A percentile compares a stretch with the other conserved stretches of the same genome.
phyloP scores from a whole-genome alignment of 192 early-diverging fungal genomes.

The Podila epicladia region DNA sequence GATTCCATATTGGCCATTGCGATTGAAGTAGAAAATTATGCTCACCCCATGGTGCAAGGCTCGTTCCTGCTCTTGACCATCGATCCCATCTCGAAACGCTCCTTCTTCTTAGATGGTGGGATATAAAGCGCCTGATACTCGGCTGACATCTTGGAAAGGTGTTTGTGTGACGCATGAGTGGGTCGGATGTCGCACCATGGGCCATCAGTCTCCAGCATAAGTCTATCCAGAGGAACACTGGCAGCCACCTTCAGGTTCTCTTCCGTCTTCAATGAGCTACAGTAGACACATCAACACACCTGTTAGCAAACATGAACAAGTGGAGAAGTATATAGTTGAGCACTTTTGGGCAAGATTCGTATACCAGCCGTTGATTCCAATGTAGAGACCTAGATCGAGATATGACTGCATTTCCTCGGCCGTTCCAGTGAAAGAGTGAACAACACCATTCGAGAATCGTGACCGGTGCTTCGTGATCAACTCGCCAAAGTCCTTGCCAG shows the following conservation, averaged over 20 bases:
- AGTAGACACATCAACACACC: not conserved
- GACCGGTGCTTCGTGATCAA: conserved; percentile 68
- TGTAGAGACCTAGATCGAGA: conserved; percentile 78
- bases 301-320: not conserved
- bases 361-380: conserved; percentile 96
- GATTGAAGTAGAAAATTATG: not conserved
- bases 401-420: conserved; percentile 69
- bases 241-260: conserved; percentile 82
- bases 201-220: conserved; percentile 95
- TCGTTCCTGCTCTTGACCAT: conserved; percentile 89
- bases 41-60: conserved; percentile 77
- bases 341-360: not conserved
- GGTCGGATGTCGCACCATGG: conserved; percentile 93
- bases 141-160: conserved; percentile 51
- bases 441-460: conserved; percentile 76
- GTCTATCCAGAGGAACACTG: conserved; percentile 76
- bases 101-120: conserved; percentile 76
- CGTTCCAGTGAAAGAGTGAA: conserved; percentile 91
- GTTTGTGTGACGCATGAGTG: conserved; percentile 81
- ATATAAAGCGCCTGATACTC: conserved; percentile 48
- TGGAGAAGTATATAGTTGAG: not conserved
- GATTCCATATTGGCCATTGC: not conserved
- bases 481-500: conserved; percentile 78
- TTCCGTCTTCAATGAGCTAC: conserved; percentile 82
- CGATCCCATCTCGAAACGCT: conserved; percentile 70